Conservation (phyloP, 495 filamentous ascomycete genomes). For the Jackrogersella minutella region DNA sequence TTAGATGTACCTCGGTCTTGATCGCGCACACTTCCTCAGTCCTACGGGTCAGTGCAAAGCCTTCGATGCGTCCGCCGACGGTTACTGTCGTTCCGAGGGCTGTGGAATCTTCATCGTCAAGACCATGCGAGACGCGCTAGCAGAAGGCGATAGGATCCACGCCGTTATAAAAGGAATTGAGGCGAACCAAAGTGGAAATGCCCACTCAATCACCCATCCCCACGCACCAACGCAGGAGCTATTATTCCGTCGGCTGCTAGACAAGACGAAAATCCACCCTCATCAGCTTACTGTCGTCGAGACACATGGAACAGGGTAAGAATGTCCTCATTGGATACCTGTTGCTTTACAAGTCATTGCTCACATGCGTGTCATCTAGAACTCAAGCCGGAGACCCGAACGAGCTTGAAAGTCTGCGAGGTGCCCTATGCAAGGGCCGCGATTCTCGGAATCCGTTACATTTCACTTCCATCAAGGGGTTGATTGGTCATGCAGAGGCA, state of each 20-base stretch:
- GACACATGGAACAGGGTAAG: constrained; percentile 52
- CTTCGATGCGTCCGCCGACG: constrained; percentile 59
- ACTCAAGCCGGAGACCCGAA: constrained; percentile 51
- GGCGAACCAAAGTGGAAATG: constrained; percentile 49
- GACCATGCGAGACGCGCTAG: constrained; percentile 51
- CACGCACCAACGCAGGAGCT: constrained; percentile 35
- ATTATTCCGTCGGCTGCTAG: constrained; percentile 32
- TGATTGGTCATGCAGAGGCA: constrained; percentile 59
- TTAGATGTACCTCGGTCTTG: constrained; percentile 6
- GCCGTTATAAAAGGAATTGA: constrained; percentile 58
- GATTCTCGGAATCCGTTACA: constrained; percentile 38
- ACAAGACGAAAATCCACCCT: not conserved
- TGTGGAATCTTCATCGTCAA: constrained; percentile 61
- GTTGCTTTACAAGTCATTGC: not conserved
- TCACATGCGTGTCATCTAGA: not conserved
- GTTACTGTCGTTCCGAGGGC: constrained; percentile 67
- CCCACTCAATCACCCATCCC: constrained; percentile 24
- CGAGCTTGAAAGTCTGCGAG: constrained; percentile 16
- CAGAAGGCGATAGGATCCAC: constrained; percentile 57
- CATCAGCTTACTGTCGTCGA: constrained; percentile 36
- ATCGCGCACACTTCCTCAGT: constrained; percentile 44
- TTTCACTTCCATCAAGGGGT: constrained; percentile 53
- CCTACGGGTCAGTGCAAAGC: constrained; percentile 42
- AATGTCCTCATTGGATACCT: not conserved
- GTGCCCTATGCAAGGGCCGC: constrained; percentile 44